Conservation (phyloP, 345 rosid genomes). For the Draba incana region DNA sequence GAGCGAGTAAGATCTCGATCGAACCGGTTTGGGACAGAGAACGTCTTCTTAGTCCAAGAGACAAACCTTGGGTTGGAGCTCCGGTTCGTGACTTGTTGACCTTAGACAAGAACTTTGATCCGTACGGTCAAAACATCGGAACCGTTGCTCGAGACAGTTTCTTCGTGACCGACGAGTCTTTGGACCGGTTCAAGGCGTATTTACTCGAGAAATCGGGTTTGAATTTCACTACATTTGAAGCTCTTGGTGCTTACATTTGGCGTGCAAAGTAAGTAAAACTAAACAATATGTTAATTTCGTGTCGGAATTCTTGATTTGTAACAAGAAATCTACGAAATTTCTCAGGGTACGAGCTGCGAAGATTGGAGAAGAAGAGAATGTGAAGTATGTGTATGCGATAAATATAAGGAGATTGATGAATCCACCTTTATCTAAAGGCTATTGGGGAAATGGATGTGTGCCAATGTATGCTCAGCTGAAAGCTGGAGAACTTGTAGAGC, state of each 20-base stretch:
- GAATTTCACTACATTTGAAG: slow-evolving; percentile 82
- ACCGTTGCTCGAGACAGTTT: slow-evolving; percentile 55
- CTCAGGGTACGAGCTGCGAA: slow-evolving; percentile 60
- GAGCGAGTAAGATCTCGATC: slow-evolving; percentile 47
- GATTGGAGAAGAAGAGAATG: slow-evolving; percentile 48
- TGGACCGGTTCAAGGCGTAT: slow-evolving; percentile 59
- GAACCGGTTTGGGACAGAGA: slow-evolving; percentile 74
- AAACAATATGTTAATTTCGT: background rate
- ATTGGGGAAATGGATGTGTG: slow-evolving; percentile 90
- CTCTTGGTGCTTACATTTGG: slow-evolving; percentile 88
- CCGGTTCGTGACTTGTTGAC: slow-evolving; percentile 55
- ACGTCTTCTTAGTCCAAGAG: slow-evolving; percentile 64
- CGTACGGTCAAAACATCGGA: slow-evolving; percentile 48
- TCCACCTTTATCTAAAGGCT: slow-evolving; percentile 72
- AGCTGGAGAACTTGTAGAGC: slow-evolving; percentile 56
- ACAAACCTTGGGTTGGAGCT: slow-evolving; percentile 59
- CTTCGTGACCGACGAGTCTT: slow-evolving; percentile 63
- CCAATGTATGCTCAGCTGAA: slow-evolving; percentile 63
- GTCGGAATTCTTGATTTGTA: slow-evolving; percentile 2
- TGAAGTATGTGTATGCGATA: slow-evolving; percentile 68
- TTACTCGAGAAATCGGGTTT: slow-evolving; percentile 58
- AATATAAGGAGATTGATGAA: slow-evolving; percentile 62
- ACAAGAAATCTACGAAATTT: background rate
- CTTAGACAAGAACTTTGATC: slow-evolving; percentile 50
- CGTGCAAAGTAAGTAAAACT: slow-evolving; percentile 71